A percentile compares a stretch with the other conserved stretches of the same genome.
phyloP scores from a whole-genome alignment of 2,329 filamentous ascomycete species.

The Fusarium duplospermum region DNA sequence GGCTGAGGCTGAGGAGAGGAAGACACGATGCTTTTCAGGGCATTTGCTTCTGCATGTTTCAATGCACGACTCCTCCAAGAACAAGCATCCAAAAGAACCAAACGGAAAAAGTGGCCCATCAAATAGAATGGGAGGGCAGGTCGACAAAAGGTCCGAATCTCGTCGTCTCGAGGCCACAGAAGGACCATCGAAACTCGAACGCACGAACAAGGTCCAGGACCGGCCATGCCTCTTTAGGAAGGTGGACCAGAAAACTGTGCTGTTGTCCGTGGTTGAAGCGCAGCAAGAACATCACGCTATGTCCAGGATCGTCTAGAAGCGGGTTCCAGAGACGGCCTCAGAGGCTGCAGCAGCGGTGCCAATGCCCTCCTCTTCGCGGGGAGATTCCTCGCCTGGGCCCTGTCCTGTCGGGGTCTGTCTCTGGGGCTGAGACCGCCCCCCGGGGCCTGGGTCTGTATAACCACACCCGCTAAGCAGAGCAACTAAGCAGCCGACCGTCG shows the following conservation, averaged over 20 bases:
- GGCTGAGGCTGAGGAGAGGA: neutral
- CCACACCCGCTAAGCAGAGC: constrained; percentile 24
- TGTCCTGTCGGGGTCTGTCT: constrained; percentile 25
- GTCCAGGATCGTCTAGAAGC: constrained; percentile 25
- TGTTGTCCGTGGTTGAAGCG: constrained; percentile 30
- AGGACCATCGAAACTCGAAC: constrained; percentile 20
- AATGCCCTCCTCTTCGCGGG: constrained; percentile 33
- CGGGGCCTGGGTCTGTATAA: constrained; percentile 29
- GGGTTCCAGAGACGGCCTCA: constrained; percentile 5
- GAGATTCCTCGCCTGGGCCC: constrained; percentile 23
- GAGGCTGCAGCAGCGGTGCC: constrained; percentile 7
- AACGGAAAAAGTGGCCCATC: constrained; percentile 7
- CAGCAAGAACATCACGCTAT: constrained; percentile 14
- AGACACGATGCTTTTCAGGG: neutral
- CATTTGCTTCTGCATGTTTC: neutral
- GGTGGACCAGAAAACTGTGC: constrained; percentile 26
- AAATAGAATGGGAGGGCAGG: constrained; percentile 3
- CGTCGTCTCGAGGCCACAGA: constrained; percentile 21
- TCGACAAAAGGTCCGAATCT: constrained; percentile 43
- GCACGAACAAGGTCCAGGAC: constrained; percentile 18
- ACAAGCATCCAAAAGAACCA: constrained; percentile 6
- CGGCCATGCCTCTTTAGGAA: constrained; percentile 29
- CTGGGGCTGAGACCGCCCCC: constrained; percentile 34
- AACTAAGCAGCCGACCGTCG: constrained; percentile 32
- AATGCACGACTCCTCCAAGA: neutral